phyloP scores from a whole-genome alignment of 2,329 filamentous ascomycete genomes.

The Ascomycota sp. region DNA sequence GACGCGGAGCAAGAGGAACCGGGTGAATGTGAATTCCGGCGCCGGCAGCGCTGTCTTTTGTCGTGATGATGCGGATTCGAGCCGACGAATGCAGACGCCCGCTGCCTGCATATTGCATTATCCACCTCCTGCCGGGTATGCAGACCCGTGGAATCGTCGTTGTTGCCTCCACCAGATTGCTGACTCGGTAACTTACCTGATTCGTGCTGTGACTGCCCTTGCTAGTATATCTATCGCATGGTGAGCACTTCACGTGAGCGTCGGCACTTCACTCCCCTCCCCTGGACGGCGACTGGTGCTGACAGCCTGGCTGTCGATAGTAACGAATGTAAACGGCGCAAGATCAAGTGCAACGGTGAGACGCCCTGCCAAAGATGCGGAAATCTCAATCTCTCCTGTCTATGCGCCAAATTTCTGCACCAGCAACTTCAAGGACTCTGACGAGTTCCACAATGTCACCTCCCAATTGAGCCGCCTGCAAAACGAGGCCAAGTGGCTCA shows the following conservation, averaged over 20 bases:
- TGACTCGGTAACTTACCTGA: background rate
- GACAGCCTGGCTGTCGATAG: constrained; percentile 14
- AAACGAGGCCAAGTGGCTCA: constrained; percentile 64
- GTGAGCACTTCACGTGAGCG: background rate
- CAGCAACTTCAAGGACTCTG: constrained; percentile 77
- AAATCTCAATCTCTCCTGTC: constrained; percentile 43
- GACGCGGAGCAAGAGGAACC: constrained; percentile 39
- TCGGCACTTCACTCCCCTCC: background rate
- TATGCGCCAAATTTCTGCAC: constrained; percentile 49
- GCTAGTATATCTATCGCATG: constrained; percentile 1
- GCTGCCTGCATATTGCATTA: too few relatives aligned
- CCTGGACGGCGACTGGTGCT: too few relatives aligned
- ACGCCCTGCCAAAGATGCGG: constrained; percentile 47
- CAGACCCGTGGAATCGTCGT: too few relatives aligned
- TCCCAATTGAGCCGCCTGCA: constrained; percentile 57
- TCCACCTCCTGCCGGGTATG: too few relatives aligned
- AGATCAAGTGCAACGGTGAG: constrained; percentile 57
- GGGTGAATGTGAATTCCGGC: constrained; percentile 30
- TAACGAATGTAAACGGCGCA: constrained; percentile 56
- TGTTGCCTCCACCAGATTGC: background rate
- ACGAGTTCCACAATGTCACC: constrained; percentile 76
- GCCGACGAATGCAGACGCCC: too few relatives aligned
- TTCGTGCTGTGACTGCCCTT: too few relatives aligned
- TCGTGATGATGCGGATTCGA: too few relatives aligned
- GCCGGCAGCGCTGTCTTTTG: too few relatives aligned